A percentile compares a stretch with the other conserved stretches of the same genome.
Evolutionary conservation across 176 grass and related monocot species (phyloP).

Genomic region (Carex parvula): DNA sequence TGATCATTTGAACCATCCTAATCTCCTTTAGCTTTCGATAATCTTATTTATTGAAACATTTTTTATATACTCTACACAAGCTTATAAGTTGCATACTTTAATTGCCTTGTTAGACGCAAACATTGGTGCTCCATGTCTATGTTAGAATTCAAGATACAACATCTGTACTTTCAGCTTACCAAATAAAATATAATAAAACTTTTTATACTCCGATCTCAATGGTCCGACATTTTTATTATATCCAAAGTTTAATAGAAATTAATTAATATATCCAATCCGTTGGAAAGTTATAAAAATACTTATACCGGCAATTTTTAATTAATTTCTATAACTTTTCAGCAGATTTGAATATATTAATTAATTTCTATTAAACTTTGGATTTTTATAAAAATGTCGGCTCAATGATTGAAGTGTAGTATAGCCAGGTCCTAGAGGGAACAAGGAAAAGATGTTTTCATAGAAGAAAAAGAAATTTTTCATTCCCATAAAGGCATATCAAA

Average conservation of each 20-base stretch:
- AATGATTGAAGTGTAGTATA: background rate
- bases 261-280: too few species aligned
- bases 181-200: background rate
- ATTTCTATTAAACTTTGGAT: too few species aligned
- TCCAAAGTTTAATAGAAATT: too few species aligned
- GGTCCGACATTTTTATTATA: background rate
- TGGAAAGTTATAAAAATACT: too few species aligned
- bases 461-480: background rate
- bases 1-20: background rate
- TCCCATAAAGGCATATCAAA: background rate
- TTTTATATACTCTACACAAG: background rate
- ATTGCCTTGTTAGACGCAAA: background rate
- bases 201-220: background rate
- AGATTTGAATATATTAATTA: too few species aligned
- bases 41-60: conserved; percentile 8
- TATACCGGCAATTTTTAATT: too few species aligned
- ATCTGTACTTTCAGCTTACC: background rate
- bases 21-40: background rate
- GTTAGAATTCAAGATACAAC: background rate
- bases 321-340: too few species aligned
- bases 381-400: background rate
- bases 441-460: background rate
- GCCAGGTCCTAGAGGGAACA: background rate
- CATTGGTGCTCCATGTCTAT: background rate
- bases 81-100: background rate